Percentiles rank a stretch among this genome's conserved stretches.
Evolutionary conservation across 805 yeast genomes (phyloP).

Genomic region (Pichia heedii): DNA sequence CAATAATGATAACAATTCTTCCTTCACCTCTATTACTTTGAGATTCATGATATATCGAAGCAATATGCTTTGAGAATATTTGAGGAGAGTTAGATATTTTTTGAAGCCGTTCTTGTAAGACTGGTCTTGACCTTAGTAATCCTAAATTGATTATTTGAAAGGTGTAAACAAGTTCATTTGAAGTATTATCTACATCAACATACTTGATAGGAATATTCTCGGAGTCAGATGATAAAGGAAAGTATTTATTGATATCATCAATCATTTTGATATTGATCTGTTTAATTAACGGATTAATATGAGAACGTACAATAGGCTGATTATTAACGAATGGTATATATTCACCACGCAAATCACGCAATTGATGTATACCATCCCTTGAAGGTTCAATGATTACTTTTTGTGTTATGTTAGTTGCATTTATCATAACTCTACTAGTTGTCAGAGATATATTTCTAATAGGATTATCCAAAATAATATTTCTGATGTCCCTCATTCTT

Average conservation of each 20-base stretch:
- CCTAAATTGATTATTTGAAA: conserved; percentile 32
- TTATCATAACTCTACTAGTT: conserved; percentile 9
- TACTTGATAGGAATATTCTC: conserved; percentile 34
- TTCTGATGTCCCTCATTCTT: conserved; percentile 40
- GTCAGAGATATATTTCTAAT: conserved; percentile 16
- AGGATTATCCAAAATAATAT: conserved; percentile 37
- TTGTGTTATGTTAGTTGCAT: conserved; percentile 20
- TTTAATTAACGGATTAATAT: conserved; percentile 49
- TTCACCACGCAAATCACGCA: conserved; percentile 29
- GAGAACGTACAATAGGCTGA: conserved; percentile 52
- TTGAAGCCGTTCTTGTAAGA: conserved; percentile 19
- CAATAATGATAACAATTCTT: conserved; percentile 23
- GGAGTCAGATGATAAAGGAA: conserved; percentile 34
- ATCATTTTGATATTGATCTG: conserved; percentile 54
- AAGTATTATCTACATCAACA: conserved; percentile 8
- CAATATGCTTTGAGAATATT: conserved; percentile 27
- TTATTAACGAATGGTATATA: conserved; percentile 29
- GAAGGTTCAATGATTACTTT: conserved; percentile 35
- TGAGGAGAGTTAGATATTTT: conserved; percentile 28
- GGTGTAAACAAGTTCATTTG: conserved; percentile 54
- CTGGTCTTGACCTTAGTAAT: conserved; percentile 31
- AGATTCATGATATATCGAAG: conserved; percentile 32
- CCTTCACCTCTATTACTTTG: conserved; percentile 32
- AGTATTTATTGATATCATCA: conserved; percentile 26
- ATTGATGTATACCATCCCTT: conserved; percentile 35